phyloP scores from a whole-genome alignment of 768 basidiomycete species.

The Leccinum ochraceum region DNA sequence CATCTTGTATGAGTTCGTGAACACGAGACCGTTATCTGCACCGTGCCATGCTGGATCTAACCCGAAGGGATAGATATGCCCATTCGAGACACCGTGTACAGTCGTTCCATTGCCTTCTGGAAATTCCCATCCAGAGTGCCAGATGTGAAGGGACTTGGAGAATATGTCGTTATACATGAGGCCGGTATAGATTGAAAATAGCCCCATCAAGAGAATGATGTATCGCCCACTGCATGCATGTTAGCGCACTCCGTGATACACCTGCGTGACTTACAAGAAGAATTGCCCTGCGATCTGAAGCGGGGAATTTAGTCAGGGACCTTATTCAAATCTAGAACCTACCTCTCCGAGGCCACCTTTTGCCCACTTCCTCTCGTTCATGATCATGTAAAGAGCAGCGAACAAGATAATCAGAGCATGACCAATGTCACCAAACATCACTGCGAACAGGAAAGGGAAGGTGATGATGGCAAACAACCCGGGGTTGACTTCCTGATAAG shows the following conservation, averaged over 20 bases:
- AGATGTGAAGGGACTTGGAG: slow-evolving; percentile 87
- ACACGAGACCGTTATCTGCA: slow-evolving; percentile 86
- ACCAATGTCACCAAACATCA: slow-evolving; percentile 99
- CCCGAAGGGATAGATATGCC: slow-evolving; percentile 87
- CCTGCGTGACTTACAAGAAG: slow-evolving; percentile 73
- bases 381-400: slow-evolving; percentile 82
- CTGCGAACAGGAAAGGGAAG: slow-evolving; percentile 97
- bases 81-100: slow-evolving; percentile 55
- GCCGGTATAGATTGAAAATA: slow-evolving; percentile 95
- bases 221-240: slow-evolving; percentile 79
- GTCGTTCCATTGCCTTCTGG: slow-evolving; percentile 44
- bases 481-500: slow-evolving; percentile 96
- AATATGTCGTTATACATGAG: slow-evolving; percentile 99
- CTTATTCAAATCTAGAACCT: slow-evolving; percentile 23
- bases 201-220: slow-evolving; percentile 98
- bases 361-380: slow-evolving; percentile 77
- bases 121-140: slow-evolving; percentile 87
- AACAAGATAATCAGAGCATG: slow-evolving; percentile 84
- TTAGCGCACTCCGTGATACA: slow-evolving; percentile 16
- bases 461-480: slow-evolving; percentile 90
- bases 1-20: slow-evolving; percentile 99
- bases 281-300: slow-evolving; percentile 79
- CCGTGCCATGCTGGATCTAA: slow-evolving; percentile 96
- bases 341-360: slow-evolving; percentile 77
- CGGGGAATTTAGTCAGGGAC: slow-evolving; percentile 11